These are phyloP conservation scores for Mucuna pruriens DNA, from an alignment of 306 rosid genomes.

Conservation along the genomic window DNA sequence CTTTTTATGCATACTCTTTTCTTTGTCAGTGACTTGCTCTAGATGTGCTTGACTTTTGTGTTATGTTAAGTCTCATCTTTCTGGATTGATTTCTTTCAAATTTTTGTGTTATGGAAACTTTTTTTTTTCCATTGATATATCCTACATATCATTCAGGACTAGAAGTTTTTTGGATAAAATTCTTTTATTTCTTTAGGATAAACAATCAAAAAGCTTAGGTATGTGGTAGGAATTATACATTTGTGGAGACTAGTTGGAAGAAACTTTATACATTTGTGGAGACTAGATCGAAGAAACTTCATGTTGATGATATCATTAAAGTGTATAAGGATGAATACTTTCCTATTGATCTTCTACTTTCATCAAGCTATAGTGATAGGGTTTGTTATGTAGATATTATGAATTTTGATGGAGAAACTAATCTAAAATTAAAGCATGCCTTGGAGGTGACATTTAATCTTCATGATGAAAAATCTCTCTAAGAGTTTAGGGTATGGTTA, in stretches of 20 bases:
- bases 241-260: no score
- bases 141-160: not conserved
- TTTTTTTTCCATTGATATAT: not conserved
- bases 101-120: not conserved
- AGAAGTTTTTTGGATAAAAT: slow-evolving; percentile 28
- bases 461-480: slow-evolving; percentile 55
- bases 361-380: slow-evolving; percentile 78
- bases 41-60: slow-evolving; percentile 8
- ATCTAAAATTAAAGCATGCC: slow-evolving; percentile 80
- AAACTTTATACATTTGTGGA: slow-evolving; percentile 64
- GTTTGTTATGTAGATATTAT: slow-evolving; percentile 89
- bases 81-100: slow-evolving; percentile 6
- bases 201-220: slow-evolving; percentile 72
- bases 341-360: slow-evolving; percentile 89
- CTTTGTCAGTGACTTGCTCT: slow-evolving; percentile 9
- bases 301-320: slow-evolving; percentile 82
- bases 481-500: slow-evolving; percentile 58
- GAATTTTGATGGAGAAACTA: slow-evolving; percentile 97
- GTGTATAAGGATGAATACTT: slow-evolving; percentile 82
- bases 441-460: slow-evolving; percentile 68
- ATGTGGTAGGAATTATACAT: slow-evolving; percentile 45
- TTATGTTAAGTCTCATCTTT: slow-evolving; percentile 7
- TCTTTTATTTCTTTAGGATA: slow-evolving; percentile 61
- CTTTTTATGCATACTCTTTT: not conserved
- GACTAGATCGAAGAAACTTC: slow-evolving; percentile 84